Evolutionary conservation across 73 alveolate genomes (phyloP).

Genomic region (Tetrahymena thermophila): DNA sequence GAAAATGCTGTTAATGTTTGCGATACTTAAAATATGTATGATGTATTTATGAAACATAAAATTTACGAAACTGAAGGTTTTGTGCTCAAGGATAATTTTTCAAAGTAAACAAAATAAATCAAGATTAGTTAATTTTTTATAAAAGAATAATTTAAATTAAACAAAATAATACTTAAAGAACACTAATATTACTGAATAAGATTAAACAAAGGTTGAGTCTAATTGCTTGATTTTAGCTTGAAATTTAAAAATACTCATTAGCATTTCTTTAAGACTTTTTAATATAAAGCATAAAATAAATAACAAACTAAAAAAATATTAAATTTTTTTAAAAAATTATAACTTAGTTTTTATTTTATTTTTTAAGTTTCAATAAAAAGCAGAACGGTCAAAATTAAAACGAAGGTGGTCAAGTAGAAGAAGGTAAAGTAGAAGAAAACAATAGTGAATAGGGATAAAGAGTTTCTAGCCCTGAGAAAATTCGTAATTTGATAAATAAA

Average conservation of each 20-base stretch:
- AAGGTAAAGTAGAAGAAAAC: neutral
- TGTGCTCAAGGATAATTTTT: neutral
- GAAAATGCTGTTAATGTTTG: constrained; percentile 21
- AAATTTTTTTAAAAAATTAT: no score
- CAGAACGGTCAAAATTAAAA: neutral
- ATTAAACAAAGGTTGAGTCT: no score
- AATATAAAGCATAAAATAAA: no score
- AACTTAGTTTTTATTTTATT: neutral
- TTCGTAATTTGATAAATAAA: neutral
- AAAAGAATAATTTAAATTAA: neutral
- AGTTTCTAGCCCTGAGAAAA: neutral
- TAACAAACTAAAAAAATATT: no score
- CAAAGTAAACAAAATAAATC: neutral
- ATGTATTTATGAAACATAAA: neutral
- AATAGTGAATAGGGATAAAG: neutral
- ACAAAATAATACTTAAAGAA: neutral
- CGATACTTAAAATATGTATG: neutral
- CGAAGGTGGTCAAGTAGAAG: neutral
- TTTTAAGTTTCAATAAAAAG: neutral
- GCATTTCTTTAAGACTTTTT: no score
- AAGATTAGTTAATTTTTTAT: neutral
- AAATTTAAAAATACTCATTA: no score
- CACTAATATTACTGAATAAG: no score
- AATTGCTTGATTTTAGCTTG: no score
- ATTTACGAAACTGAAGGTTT: neutral